These are phyloP conservation scores for Cladosporium sp. DNA, from an alignment of 2,329 filamentous ascomycete species.

Conservation along the genomic window DNA sequence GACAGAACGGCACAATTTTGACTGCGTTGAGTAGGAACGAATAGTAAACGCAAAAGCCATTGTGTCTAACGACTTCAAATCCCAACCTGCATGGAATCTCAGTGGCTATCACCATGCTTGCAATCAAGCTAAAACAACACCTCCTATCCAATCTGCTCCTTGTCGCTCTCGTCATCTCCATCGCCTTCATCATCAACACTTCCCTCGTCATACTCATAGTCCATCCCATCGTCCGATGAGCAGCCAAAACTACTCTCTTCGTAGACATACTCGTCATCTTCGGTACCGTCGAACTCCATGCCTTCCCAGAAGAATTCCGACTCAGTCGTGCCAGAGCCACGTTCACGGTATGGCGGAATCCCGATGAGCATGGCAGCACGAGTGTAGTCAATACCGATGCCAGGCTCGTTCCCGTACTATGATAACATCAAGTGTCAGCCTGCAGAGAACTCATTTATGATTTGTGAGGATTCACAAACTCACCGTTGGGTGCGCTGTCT, in stretches of 20 bases:
- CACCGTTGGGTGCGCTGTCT: not conserved
- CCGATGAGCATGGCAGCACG: conserved; percentile 19
- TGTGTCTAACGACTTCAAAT: not conserved
- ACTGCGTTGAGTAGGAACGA: not conserved
- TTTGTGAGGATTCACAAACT: not conserved
- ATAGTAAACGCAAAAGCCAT: not conserved
- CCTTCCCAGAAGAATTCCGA: not conserved
- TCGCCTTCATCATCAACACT: not conserved
- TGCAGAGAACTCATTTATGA: too few relatives aligned
- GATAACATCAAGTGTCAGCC: not conserved
- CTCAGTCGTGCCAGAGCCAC: not conserved
- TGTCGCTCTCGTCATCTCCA: not conserved
- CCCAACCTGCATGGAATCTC: not conserved
- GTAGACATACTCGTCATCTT: not conserved
- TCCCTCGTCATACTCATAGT: not conserved
- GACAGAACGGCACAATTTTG: not conserved
- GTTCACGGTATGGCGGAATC: conserved; percentile 13
- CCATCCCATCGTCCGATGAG: not conserved
- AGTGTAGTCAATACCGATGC: conserved; percentile 15
- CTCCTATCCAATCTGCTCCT: not conserved
- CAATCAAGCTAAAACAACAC: not conserved
- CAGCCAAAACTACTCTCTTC: not conserved
- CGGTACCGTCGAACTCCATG: not conserved
- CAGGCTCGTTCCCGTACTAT: conserved; percentile 9
- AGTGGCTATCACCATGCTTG: too few relatives aligned